These are phyloP conservation scores for Turritis glabra DNA, from an alignment of 345 rosid genomes.

Conservation along the genomic window DNA sequence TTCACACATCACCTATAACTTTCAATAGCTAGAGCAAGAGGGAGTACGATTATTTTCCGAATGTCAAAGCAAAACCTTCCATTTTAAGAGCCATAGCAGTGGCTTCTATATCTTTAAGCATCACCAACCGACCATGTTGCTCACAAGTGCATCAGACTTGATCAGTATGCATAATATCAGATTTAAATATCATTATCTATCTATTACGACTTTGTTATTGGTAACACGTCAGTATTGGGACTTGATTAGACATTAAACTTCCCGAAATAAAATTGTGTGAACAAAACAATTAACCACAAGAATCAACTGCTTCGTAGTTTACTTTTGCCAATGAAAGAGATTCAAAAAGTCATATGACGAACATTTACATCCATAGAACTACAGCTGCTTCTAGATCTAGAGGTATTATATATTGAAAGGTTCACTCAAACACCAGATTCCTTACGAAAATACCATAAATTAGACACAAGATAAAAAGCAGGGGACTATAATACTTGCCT, in stretches of 20 bases:
- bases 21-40: not conserved
- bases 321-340: not conserved
- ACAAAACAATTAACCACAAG: not conserved
- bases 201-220: not conserved
- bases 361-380: not conserved
- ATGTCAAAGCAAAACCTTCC: not conserved
- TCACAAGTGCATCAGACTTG: not conserved
- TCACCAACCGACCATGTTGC: not conserved
- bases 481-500: slow-evolving; percentile 50
- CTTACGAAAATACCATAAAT: not conserved
- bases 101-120: not conserved
- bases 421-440: slow-evolving; percentile 13
- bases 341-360: not conserved
- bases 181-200: not conserved
- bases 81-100: slow-evolving; percentile 11
- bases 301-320: not conserved
- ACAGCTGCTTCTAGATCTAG: slow-evolving; percentile 1
- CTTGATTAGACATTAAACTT: not conserved
- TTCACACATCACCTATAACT: not conserved
- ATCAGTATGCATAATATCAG: not conserved
- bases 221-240: not conserved
- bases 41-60: not conserved
- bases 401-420: slow-evolving; percentile 9
- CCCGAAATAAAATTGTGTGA: not conserved
- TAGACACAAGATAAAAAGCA: not conserved